phyloP scores from a whole-genome alignment of 805 yeast genomes.

The Nakazawaea populi region DNA sequence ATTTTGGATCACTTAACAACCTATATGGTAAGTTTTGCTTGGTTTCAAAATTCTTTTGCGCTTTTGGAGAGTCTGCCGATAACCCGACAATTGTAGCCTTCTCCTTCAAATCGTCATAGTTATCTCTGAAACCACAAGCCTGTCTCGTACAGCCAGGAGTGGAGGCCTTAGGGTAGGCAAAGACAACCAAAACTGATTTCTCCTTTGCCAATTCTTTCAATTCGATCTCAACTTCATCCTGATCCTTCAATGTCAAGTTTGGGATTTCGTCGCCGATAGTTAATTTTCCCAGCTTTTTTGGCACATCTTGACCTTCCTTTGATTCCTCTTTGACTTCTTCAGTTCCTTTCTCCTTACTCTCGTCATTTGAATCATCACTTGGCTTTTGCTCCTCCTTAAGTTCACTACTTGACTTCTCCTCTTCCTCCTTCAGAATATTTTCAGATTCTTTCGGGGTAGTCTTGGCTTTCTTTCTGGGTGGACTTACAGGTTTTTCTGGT shows the following conservation, averaged over 20 bases:
- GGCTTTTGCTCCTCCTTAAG: background rate
- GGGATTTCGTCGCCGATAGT: constrained; percentile 65
- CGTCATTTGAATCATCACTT: background rate
- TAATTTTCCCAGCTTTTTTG: constrained; percentile 12
- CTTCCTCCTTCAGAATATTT: background rate
- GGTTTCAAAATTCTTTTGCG: constrained; percentile 70
- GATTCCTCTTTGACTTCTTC: background rate
- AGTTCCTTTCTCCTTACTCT: background rate
- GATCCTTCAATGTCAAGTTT: constrained; percentile 55
- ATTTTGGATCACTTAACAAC: constrained; percentile 70
- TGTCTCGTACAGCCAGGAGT: constrained; percentile 98
- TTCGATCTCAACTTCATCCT: constrained; percentile 35
- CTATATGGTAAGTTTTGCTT: constrained; percentile 73
- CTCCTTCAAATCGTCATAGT: constrained; percentile 45
- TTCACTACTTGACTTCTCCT: background rate
- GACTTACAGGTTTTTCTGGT: background rate
- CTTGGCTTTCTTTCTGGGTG: background rate
- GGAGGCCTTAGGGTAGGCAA: constrained; percentile 86
- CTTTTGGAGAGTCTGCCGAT: constrained; percentile 73
- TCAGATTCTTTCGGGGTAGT: background rate
- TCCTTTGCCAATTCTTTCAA: constrained; percentile 19
- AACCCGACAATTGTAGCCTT: constrained; percentile 69
- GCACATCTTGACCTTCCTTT: background rate
- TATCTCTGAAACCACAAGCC: constrained; percentile 81
- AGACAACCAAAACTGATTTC: constrained; percentile 43